These are phyloP conservation scores for Dactylellina leptospora DNA, from an alignment of 2,329 filamentous ascomycete species.

Conservation along the genomic window DNA sequence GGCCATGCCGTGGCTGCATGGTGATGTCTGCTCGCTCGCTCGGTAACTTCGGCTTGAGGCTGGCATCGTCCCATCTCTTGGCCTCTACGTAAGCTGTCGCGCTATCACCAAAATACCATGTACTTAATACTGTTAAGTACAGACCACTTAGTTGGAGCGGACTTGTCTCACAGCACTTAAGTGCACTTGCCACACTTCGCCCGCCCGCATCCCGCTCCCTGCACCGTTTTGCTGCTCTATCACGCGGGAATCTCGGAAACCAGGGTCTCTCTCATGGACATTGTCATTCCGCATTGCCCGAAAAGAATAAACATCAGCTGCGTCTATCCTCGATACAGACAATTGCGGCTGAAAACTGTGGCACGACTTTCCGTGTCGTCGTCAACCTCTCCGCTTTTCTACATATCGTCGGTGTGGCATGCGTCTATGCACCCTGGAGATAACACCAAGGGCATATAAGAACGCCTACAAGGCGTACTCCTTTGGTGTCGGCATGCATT, in stretches of 20 bases:
- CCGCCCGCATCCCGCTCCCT: conserved; percentile 19
- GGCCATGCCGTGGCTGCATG: neutral
- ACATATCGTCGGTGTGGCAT: too few species aligned
- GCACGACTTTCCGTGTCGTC: neutral
- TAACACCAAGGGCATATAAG: too few species aligned
- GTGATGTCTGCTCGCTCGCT: neutral
- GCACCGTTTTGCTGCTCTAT: conserved; percentile 2
- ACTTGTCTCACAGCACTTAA: neutral
- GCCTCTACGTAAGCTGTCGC: conserved; percentile 28
- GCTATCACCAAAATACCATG: too few species aligned
- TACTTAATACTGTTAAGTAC: too few species aligned
- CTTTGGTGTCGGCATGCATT: neutral
- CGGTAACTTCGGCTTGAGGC: conserved; percentile 33
- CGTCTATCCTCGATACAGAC: too few species aligned
- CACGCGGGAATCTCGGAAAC: conserved; percentile 38
- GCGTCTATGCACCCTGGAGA: too few species aligned
- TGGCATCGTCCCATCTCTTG: neutral
- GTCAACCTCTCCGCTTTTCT: neutral
- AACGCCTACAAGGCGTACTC: neutral
- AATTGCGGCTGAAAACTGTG: neutral
- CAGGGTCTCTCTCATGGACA: too few species aligned
- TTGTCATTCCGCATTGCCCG: too few species aligned
- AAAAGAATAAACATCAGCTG: too few species aligned
- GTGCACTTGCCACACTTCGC: conserved; percentile 30
- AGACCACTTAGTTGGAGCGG: too few species aligned